These are phyloP conservation scores for Boehmeria nivea DNA, from an alignment of 306 rosid species.

Conservation along the genomic window DNA sequence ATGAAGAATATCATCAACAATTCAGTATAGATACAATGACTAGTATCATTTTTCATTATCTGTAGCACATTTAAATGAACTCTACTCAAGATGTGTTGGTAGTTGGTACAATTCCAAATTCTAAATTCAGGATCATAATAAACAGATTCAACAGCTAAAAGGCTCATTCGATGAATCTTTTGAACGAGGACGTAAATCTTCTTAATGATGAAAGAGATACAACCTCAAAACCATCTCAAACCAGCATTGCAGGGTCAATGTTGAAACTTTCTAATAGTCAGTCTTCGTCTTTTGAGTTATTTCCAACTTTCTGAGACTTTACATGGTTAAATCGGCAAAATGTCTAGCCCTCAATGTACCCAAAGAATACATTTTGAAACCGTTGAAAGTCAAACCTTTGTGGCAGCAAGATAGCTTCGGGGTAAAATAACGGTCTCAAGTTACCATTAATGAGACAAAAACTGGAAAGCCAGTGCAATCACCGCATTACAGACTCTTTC, in stretches of 20 bases:
- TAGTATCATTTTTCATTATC: background rate
- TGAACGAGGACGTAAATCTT: background rate
- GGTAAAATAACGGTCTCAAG: no score
- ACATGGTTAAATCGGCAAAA: slow-evolving; percentile 29
- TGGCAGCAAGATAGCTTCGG: slow-evolving; percentile 15
- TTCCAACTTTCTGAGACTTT: slow-evolving; percentile 27
- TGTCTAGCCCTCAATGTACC: background rate
- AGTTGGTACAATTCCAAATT: background rate
- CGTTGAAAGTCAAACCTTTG: slow-evolving; percentile 3
- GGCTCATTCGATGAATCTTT: background rate
- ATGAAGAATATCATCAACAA: no score
- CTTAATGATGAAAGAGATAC: slow-evolving; percentile 3
- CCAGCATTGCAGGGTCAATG: slow-evolving; percentile 25
- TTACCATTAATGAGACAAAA: no score
- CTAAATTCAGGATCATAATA: no score
- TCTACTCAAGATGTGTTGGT: background rate
- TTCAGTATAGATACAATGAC: no score
- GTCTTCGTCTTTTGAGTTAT: slow-evolving; percentile 4
- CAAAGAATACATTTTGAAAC: slow-evolving; percentile 4
- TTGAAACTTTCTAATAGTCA: slow-evolving; percentile 33
- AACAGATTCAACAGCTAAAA: background rate
- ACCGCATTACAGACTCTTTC: slow-evolving; percentile 94
- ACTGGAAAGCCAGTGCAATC: slow-evolving; percentile 38
- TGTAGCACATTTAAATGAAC: background rate
- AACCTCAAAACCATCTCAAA: slow-evolving; percentile 15